Base-by-base conservation (phyloP, 768 basidiomycete species). In the Naganishia friedmannii region DNA sequence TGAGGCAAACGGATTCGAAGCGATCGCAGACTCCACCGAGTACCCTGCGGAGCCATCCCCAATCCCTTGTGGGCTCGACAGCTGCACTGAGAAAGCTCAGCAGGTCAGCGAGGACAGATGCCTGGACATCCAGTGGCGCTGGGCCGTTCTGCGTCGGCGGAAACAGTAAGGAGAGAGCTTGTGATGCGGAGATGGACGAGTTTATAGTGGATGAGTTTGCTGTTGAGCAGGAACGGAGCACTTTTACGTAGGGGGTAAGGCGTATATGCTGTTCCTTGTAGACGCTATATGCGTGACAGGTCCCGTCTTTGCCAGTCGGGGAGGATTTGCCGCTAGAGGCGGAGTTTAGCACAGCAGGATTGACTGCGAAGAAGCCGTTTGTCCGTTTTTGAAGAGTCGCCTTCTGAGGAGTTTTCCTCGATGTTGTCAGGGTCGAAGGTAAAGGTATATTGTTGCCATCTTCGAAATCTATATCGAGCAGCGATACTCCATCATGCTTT, bases 1-100 rank as follows among this genome's bases (percentile, higher is more conserved):
- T 86, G n/a, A 99, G 84, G 15, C 95, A 84, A 31, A 84, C 86
- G 15, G 90, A 90, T 74, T 97, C 92, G 81, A 95, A 98, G 5
- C 91, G 85, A 75, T 97, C 94, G 78, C 89, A 87, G 0, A 91
- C 88, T 0, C 89, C 85, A 15, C 90, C 86, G 23, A 97, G 84
- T 17, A 89, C 86, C 2, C 86, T 79, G 32, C 85, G 83, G 42
- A 91, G 83, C 26, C 85, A 81, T 8, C 85, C 83, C 87, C 90
- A 91, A 73, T 85, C 82, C 3, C 86, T 84, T 1, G 93, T 82
- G 0, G 95, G 93, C 72, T 90, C 87, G 54, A 96, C 80, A 15
- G 73, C 65, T 0, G 86, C 84, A 0, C 89, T 92, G 48, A 95
- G 86, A 76, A 92, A 95, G 0, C 85, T 83, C 0, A 88, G 83